These are phyloP conservation scores for Cornus controversa DNA, from an alignment of 148 eudicot genomes.

Conservation along the genomic window DNA sequence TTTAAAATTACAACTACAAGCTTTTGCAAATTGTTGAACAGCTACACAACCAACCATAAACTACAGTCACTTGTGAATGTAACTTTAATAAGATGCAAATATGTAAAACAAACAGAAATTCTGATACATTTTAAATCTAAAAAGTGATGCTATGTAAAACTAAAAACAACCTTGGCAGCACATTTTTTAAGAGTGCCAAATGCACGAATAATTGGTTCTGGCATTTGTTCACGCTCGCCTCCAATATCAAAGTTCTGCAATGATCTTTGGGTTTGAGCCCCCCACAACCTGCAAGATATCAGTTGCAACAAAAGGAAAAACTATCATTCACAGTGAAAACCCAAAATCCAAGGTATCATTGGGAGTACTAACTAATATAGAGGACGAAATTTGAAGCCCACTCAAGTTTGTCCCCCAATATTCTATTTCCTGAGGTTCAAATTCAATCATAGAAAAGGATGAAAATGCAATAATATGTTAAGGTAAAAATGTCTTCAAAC, in stretches of 20 bases:
- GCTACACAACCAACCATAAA: neutral
- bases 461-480: neutral
- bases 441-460: neutral
- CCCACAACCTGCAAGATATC: slow-evolving; percentile 72
- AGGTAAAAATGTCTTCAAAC: neutral
- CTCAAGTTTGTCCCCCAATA: neutral
- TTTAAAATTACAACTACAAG: neutral
- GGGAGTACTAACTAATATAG: neutral
- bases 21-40: neutral
- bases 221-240: slow-evolving; percentile 97
- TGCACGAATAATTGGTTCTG: slow-evolving; percentile 88
- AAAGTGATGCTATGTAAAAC: neutral
- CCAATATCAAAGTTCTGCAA: slow-evolving; percentile 97
- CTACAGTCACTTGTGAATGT: neutral
- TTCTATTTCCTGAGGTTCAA: neutral
- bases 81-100: neutral
- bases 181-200: slow-evolving; percentile 93
- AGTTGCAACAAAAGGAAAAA: neutral
- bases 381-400: neutral
- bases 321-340: neutral
- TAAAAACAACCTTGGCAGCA: slow-evolving; percentile 72
- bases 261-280: slow-evolving; percentile 98
- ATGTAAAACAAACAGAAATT: neutral
- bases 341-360: neutral
- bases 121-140: neutral